Conservation (phyloP, 2,329 filamentous ascomycete genomes). For the Fusarium verticillioides region DNA sequence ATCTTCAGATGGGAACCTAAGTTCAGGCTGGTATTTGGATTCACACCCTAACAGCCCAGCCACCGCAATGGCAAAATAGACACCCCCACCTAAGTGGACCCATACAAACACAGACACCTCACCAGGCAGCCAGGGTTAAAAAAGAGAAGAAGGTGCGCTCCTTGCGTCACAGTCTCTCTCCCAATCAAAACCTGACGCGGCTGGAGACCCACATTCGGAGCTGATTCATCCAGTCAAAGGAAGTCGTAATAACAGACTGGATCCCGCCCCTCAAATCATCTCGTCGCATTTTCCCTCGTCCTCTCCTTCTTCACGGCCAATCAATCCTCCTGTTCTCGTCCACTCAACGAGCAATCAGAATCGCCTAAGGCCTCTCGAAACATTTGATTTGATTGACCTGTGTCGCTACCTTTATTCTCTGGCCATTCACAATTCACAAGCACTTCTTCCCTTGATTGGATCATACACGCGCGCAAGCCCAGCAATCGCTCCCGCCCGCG, state of each 20-base stretch:
- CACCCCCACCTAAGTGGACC: not conserved
- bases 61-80: not conserved
- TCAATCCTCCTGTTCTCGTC: constrained; percentile 54
- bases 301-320: constrained; percentile 60
- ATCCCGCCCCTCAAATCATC: constrained; percentile 64
- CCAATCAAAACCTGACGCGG: constrained; percentile 48
- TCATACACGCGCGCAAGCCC: constrained; percentile 28
- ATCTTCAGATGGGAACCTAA: not conserved
- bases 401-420: constrained; percentile 37
- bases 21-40: not conserved
- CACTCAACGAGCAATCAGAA: constrained; percentile 52
- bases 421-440: constrained; percentile 47
- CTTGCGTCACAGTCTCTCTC: constrained; percentile 46
- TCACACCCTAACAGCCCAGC: constrained; percentile 2
- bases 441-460: constrained; percentile 43
- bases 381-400: constrained; percentile 37
- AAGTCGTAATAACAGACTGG: constrained; percentile 55
- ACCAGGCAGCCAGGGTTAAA: constrained; percentile 3
- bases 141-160: constrained; percentile 17
- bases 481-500: constrained; percentile 27
- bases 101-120: not conserved
- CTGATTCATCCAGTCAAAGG: constrained; percentile 63
- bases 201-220: constrained; percentile 50
- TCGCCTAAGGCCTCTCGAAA: constrained; percentile 45
- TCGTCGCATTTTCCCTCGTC: constrained; percentile 58